Percentiles rank a stretch among this genome's conserved stretches.
Evolutionary conservation across 129 eudicot species (phyloP).

Genomic region (Flaveria ramosissima): DNA sequence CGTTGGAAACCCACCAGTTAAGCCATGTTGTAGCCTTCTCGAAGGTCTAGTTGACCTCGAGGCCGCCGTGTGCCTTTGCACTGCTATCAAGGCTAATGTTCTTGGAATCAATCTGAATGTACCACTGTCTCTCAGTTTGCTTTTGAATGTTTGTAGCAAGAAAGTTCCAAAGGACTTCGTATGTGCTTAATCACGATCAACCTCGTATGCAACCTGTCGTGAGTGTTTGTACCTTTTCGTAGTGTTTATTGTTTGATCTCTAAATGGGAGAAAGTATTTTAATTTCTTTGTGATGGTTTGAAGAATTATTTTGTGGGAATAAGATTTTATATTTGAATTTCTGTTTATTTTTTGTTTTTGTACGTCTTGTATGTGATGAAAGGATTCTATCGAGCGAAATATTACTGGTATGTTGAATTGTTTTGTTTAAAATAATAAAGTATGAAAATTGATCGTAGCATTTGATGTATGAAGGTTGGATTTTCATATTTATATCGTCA

Average conservation of each 20-base stretch:
- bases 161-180: constrained; percentile 53
- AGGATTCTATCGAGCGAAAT: too few species aligned
- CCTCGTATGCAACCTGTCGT: background rate
- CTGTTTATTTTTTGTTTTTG: too few species aligned
- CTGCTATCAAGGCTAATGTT: constrained; percentile 62
- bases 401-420: too few species aligned
- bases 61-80: constrained; percentile 76
- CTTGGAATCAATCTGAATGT: constrained; percentile 64
- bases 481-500: too few species aligned
- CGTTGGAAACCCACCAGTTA: constrained; percentile 49
- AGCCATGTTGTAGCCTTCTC: constrained; percentile 60
- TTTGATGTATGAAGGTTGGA: too few species aligned
- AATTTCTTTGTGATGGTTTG: constrained; percentile 12
- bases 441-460: too few species aligned
- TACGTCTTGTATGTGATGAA: too few species aligned
- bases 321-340: background rate
- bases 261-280: constrained; percentile 4
- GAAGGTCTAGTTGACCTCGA: constrained; percentile 61
- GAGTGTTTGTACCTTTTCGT: constrained; percentile 6
- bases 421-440: too few species aligned
- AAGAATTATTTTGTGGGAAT: background rate
- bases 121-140: constrained; percentile 63
- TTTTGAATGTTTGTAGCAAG: constrained; percentile 60
- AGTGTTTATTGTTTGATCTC: constrained; percentile 10
- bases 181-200: constrained; percentile 38